These are phyloP conservation scores for Lactifluus pinguis DNA, from an alignment of 768 basidiomycete genomes.

Conservation along the genomic window DNA sequence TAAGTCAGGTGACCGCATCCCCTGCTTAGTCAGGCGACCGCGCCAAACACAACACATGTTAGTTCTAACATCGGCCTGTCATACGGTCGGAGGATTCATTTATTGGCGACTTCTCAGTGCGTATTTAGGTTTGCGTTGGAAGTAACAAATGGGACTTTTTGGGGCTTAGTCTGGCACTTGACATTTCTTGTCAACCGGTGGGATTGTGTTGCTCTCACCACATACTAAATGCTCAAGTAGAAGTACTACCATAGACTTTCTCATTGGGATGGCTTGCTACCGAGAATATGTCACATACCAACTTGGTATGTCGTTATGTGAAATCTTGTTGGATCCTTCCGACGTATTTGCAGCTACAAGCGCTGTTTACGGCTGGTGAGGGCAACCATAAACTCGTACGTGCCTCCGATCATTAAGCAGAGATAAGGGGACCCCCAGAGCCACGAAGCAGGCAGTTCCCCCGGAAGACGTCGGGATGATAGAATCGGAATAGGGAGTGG, in stretches of 20 bases:
- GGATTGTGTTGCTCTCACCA: constrained; percentile 19
- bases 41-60: constrained; percentile 45
- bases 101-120: constrained; percentile 59
- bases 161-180: constrained; percentile 56
- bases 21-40: constrained; percentile 51
- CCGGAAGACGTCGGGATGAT: too few species aligned
- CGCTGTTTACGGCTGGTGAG: constrained; percentile 64
- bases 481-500: too few species aligned
- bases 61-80: constrained; percentile 29
- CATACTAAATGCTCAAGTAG: not conserved
- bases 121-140: constrained; percentile 20
- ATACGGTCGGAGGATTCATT: constrained; percentile 55
- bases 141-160: not conserved
- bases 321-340: not conserved
- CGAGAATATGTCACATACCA: constrained; percentile 73
- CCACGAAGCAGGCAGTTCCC: too few species aligned
- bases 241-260: constrained; percentile 43
- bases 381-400: constrained; percentile 72
- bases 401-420: not conserved
- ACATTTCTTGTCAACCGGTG: constrained; percentile 67
- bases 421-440: too few species aligned
- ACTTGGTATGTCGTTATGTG: constrained; percentile 39
- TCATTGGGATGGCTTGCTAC: constrained; percentile 75
- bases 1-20: not conserved
- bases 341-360: constrained; percentile 40